phyloP scores from a whole-genome alignment of 257 asterid genomes.

The Nicotiana tabacum region DNA sequence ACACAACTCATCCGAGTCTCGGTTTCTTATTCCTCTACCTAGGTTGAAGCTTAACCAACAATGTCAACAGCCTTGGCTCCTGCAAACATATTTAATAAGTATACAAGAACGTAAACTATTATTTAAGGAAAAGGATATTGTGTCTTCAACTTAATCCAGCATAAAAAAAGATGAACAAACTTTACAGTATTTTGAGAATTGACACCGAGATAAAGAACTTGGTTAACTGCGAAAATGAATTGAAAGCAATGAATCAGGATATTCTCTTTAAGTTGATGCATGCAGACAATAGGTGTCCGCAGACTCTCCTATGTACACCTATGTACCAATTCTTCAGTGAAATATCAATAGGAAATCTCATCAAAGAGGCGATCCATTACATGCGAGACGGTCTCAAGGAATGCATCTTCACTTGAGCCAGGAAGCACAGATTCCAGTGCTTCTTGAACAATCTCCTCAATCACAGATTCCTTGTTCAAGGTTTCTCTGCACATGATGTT shows the following conservation, averaged over 20 bases:
- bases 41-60: neutral
- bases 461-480: slow-evolving; percentile 50
- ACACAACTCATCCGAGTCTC: neutral
- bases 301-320: slow-evolving; percentile 20
- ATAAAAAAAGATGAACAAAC: neutral
- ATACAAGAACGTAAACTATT: neutral
- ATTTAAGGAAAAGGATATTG: slow-evolving; percentile 4
- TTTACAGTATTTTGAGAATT: neutral
- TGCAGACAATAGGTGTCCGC: neutral
- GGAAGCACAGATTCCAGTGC: slow-evolving; percentile 67
- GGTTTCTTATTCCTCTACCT: neutral
- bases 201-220: slow-evolving; percentile 9
- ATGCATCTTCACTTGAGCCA: slow-evolving; percentile 56
- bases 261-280: neutral
- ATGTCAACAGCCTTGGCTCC: neutral
- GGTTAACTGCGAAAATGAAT: neutral
- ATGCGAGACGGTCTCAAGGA: slow-evolving; percentile 58
- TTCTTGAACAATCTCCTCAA: slow-evolving; percentile 71
- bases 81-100: neutral
- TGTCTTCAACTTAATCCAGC: slow-evolving; percentile 1
- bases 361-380: slow-evolving; percentile 59
- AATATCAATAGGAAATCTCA: slow-evolving; percentile 23
- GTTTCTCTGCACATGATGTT: slow-evolving; percentile 75
- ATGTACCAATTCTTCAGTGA: slow-evolving; percentile 13
- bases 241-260: neutral